Evolutionary conservation across 768 basidiomycete genomes (phyloP), one percentile per base, ranked within the genome.

Genomic region (Dioszegia crocea): DNA sequence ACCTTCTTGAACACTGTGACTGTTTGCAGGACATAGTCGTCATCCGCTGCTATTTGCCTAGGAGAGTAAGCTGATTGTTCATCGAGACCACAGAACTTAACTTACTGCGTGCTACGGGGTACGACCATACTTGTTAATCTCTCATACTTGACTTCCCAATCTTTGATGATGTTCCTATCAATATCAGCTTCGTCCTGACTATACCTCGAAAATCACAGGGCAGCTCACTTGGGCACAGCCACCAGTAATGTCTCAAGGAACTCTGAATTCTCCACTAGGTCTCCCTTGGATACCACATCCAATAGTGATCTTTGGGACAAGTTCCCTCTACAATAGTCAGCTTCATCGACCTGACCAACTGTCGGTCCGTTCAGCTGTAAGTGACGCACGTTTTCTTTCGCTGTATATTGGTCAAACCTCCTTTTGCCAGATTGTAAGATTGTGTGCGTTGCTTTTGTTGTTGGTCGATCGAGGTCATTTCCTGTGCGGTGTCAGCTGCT

Each of bases 371-470:
- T 10, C 64, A 48, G n/a, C 36, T 29, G 40, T 38, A 46, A 48
- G 21, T 43, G 24, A 31, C 83, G 57, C 73, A 94, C 93, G 84
- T 85, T 81, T 89, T 88, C 85, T 91, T 98, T 66, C 96, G 85
- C 73, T 94, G 90, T 83, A 98, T 86, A 71, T 91, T 88, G 3
- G 86, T 84, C 50, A 98, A 80, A 46, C 89, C 86, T 0, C 94
- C 94, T 77, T 99, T 99, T 48, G 91, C 88, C 12, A 94, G 80
- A 73, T 92, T 93, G 78, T 99, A 99, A 72, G 85, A 87, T 67
- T 86, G 88, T 39, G 91, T 79, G 78, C 96, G 97, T 40, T 85
- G 81, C 80, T 94, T 94, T 84, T 96, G 88, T 38, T 88, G 85
- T 71, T 88, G 89, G 77, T 99, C 96, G 62, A 98, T 91, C 21